Evolutionary conservation across 768 basidiomycete species (phyloP).

Genomic region (Hortiboletus flavorubellus): DNA sequence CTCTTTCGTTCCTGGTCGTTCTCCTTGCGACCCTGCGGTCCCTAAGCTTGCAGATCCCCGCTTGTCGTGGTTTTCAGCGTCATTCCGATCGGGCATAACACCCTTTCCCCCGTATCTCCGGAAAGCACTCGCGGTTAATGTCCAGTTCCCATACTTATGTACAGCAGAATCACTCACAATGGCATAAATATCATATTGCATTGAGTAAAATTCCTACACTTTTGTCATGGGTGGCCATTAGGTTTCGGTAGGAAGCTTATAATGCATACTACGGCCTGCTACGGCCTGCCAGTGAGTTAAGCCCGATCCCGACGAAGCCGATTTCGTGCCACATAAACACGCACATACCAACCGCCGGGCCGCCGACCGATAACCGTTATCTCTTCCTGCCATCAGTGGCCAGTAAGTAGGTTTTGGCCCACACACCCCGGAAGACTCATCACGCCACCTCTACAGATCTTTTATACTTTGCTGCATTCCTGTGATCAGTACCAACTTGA

Average conservation of each 20-base stretch:
- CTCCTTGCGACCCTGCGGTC: not conserved
- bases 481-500: not conserved
- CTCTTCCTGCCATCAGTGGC: not conserved
- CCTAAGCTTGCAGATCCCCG: not conserved
- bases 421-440: constrained; percentile 6
- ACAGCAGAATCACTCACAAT: too few relatives aligned
- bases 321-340: constrained; percentile 1
- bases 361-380: constrained; percentile 12
- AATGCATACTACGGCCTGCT: too few relatives aligned
- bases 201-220: too few relatives aligned
- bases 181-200: too few relatives aligned
- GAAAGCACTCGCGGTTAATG: not conserved
- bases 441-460: constrained; percentile 16
- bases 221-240: too few relatives aligned
- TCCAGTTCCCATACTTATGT: not conserved
- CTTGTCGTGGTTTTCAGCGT: not conserved
- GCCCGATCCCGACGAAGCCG: not conserved
- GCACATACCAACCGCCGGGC: not conserved
- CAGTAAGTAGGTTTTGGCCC: not conserved
- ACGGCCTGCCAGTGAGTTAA: too few relatives aligned
- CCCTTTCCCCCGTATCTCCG: not conserved
- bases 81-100: not conserved
- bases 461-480: constrained; percentile 7
- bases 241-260: too few relatives aligned
- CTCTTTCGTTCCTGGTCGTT: constrained; percentile 1